These are phyloP conservation scores for Coemansia interrupta DNA, from an alignment of 192 early-diverging fungal species.

Conservation along the genomic window DNA sequence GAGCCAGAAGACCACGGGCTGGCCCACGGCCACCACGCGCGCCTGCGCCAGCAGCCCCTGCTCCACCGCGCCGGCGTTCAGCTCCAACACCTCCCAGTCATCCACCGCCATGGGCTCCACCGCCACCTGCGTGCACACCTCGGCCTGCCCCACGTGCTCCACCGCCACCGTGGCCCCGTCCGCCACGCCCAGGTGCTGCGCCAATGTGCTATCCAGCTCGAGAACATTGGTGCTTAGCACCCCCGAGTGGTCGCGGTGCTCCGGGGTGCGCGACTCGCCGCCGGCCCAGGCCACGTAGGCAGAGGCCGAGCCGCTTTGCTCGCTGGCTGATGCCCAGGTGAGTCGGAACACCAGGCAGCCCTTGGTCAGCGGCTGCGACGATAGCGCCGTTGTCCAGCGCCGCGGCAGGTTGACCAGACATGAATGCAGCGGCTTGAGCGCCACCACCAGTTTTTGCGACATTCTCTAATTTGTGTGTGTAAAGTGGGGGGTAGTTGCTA, in stretches of 20 bases:
- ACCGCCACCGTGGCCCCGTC: slow-evolving; percentile 61
- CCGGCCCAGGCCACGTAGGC: slow-evolving; percentile 45
- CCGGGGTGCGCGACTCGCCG: slow-evolving; percentile 18
- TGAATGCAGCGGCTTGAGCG: slow-evolving; percentile 60
- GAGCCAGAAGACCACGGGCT: slow-evolving; percentile 74
- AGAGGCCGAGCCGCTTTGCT: no score
- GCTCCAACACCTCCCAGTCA: slow-evolving; percentile 81
- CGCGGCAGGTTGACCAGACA: slow-evolving; percentile 74
- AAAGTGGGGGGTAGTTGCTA: no score
- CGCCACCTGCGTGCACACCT: slow-evolving; percentile 58
- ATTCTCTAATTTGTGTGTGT: slow-evolving; percentile 22
- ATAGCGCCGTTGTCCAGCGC: slow-evolving; percentile 68
- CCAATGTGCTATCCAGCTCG: slow-evolving; percentile 72
- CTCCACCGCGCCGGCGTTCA: slow-evolving; percentile 73
- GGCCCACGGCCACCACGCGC: slow-evolving; percentile 61
- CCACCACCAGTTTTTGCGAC: slow-evolving; percentile 62
- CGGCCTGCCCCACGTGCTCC: slow-evolving; percentile 57
- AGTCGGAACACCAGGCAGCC: slow-evolving; percentile 42
- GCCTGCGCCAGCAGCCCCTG: slow-evolving; percentile 65
- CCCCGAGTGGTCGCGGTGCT: slow-evolving; percentile 17
- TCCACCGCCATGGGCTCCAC: slow-evolving; percentile 69
- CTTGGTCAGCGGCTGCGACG: slow-evolving; percentile 56
- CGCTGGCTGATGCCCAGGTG: slow-evolving; percentile 20
- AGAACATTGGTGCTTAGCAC: slow-evolving; percentile 30
- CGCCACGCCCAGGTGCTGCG: slow-evolving; percentile 58